phyloP scores from a whole-genome alignment of 768 basidiomycete species.

The Pleurotus eryngii region DNA sequence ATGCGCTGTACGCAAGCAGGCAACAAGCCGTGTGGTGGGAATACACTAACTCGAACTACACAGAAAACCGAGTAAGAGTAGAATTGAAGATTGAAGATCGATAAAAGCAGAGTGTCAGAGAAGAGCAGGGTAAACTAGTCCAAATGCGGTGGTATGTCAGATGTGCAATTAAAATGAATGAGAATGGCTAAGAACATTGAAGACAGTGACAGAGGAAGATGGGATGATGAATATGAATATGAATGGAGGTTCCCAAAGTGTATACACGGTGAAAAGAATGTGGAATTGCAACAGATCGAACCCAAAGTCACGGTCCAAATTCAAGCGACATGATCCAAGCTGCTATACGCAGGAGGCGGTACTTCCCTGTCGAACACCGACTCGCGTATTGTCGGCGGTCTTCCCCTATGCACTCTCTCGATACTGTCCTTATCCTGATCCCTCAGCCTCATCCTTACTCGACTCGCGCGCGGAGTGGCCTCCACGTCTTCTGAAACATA shows the following conservation, averaged over 20 bases:
- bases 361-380: constrained; percentile 4
- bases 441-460: neutral
- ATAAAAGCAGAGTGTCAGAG: neutral
- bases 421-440: neutral
- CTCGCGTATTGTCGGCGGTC: constrained; percentile 5
- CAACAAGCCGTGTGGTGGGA: neutral
- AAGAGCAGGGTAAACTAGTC: neutral
- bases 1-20: constrained; percentile 1
- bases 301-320: neutral
- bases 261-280: neutral
- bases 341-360: constrained; percentile 5
- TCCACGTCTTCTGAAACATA: neutral
- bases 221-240: too few species aligned
- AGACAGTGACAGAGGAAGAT: too few species aligned
- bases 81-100: neutral
- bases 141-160: neutral
- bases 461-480: neutral
- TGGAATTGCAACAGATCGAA: neutral
- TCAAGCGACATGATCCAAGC: neutral
- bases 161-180: too few species aligned
- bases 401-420: neutral
- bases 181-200: too few species aligned
- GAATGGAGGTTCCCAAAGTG: neutral
- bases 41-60: neutral
- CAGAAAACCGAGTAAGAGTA: neutral